Conservation (phyloP, 768 basidiomycete species). For the Pisolithus sp. region DNA sequence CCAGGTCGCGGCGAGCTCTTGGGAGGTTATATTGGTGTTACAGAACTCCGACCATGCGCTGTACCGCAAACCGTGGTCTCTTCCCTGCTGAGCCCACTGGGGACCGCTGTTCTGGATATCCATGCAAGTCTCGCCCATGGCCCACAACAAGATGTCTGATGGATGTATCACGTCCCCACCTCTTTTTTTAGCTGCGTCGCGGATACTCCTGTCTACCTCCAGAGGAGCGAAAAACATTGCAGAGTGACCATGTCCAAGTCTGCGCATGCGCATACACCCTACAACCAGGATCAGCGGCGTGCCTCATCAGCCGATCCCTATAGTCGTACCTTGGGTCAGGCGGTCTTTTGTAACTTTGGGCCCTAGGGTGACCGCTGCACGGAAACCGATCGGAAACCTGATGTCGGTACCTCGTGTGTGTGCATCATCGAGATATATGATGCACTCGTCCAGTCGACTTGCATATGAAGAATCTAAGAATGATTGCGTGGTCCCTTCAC, state of each 20-base stretch:
- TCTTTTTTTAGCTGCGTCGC: slow-evolving; percentile 15
- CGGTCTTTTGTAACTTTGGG: slow-evolving; percentile 48
- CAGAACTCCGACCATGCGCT: slow-evolving; percentile 14
- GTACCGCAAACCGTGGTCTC: slow-evolving; percentile 26
- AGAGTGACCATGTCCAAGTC: slow-evolving; percentile 42
- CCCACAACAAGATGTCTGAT: slow-evolving; percentile 40
- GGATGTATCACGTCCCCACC: slow-evolving; percentile 7
- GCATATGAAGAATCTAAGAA: slow-evolving; percentile 34
- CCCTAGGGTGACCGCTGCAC: slow-evolving; percentile 44
- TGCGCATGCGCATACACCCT: slow-evolving; percentile 54
- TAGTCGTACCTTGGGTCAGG: slow-evolving; percentile 39
- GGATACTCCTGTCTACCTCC: slow-evolving; percentile 36
- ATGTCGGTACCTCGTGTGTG: slow-evolving; percentile 46
- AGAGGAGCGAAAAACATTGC: slow-evolving; percentile 44
- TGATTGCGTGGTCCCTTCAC: slow-evolving; percentile 30
- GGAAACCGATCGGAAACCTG: slow-evolving; percentile 36
- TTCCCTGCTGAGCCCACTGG: slow-evolving; percentile 39
- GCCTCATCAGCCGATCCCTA: background rate
- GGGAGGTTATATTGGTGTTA: background rate
- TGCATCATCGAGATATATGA: slow-evolving; percentile 49
- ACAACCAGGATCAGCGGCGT: slow-evolving; percentile 2
- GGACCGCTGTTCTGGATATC: slow-evolving; percentile 33
- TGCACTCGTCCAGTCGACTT: slow-evolving; percentile 33
- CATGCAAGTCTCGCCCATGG: slow-evolving; percentile 36
- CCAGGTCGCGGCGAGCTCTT: slow-evolving; percentile 24